These are phyloP conservation scores for Hagleromyces aurorensis DNA, from an alignment of 805 yeast species.

Conservation along the genomic window DNA sequence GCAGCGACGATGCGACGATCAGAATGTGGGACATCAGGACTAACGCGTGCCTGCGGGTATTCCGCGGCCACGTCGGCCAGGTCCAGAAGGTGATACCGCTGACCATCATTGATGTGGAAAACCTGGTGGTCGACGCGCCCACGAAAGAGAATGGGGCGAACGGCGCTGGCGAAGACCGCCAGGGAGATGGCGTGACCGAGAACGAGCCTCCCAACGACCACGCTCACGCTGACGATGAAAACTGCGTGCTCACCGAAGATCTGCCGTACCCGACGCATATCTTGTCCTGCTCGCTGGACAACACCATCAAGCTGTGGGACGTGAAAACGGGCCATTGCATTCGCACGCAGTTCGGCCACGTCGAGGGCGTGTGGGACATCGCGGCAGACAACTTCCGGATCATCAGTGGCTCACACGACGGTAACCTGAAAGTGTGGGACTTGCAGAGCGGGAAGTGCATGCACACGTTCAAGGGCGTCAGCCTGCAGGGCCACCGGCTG, in stretches of 20 bases:
- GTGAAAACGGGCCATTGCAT: conserved; percentile 79
- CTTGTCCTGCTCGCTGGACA: conserved; percentile 81
- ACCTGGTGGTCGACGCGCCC: conserved; percentile 35
- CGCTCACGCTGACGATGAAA: conserved; percentile 13
- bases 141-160: conserved; percentile 18
- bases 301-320: conserved; percentile 91
- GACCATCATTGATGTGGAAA: conserved; percentile 57
- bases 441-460: conserved; percentile 88
- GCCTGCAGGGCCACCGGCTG: conserved; percentile 9
- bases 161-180: conserved; percentile 6
- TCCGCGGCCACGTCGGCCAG: conserved; percentile 87
- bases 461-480: conserved; percentile 74
- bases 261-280: conserved; percentile 67
- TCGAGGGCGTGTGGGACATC: conserved; percentile 97
- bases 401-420: conserved; percentile 91
- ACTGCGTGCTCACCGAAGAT: conserved; percentile 19
- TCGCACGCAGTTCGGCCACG: conserved; percentile 93
- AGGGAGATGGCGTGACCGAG: too few species aligned
- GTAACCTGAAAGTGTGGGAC: conserved; percentile 91
- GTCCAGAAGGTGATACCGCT: conserved; percentile 89
- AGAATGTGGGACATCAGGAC: conserved; percentile 90
- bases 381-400: conserved; percentile 94
- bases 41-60: conserved; percentile 69
- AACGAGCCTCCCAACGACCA: conserved; percentile 12
- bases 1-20: conserved; percentile 87